Evolutionary conservation across 2,329 filamentous ascomycete species (phyloP), one percentile per base, ranked within the genome.

Genomic region (Trichoderma sp.): DNA sequence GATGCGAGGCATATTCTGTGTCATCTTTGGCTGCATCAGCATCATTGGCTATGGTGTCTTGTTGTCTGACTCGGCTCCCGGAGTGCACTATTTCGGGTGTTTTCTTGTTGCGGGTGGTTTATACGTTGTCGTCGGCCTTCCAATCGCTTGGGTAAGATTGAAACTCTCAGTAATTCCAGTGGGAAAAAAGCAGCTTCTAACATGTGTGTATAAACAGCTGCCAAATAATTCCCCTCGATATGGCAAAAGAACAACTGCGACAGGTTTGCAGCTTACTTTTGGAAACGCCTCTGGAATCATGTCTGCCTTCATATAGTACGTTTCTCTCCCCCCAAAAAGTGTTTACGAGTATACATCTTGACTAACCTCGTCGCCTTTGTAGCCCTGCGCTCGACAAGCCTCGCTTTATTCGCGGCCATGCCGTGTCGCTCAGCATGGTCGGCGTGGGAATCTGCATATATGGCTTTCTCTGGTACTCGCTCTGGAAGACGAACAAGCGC

Each of bases 81-180:
- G 87, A 0, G 91, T 89, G 7, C 90, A 91, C 72, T 94, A 93
- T 74, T 91, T 92, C 72, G 92, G 81, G 72, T 93, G 91, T 71
- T 91, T 94, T 77, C 80, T 95, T n/a, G 87, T 94, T 0, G 91
- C 92, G 0, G 84, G 88, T 70, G 92, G 92, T 0, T 77, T 95
- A 3, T 95, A 94, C 73, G 81, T 87, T 29, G 78, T 85, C 3
- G 85, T 88, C 4, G 85, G 86, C 0, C 72, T 88, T 70, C 86
- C 86, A 5, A 75, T 88, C n/a, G 85, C 86, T 43, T 88, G 86
- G 86, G 79, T 81, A 70, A 71, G 76, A 74, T 13, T 31, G 11
- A 14, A 7, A 5, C n/a, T 21, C 6, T 14, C 21, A 49, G 13
- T 21, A 21, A n/a, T 35, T 24, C 13, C 31, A 8, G 33, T 52